These are phyloP conservation scores for Ophiostoma perfectum DNA, from an alignment of 2,329 filamentous ascomycete genomes.

Conservation along the genomic window DNA sequence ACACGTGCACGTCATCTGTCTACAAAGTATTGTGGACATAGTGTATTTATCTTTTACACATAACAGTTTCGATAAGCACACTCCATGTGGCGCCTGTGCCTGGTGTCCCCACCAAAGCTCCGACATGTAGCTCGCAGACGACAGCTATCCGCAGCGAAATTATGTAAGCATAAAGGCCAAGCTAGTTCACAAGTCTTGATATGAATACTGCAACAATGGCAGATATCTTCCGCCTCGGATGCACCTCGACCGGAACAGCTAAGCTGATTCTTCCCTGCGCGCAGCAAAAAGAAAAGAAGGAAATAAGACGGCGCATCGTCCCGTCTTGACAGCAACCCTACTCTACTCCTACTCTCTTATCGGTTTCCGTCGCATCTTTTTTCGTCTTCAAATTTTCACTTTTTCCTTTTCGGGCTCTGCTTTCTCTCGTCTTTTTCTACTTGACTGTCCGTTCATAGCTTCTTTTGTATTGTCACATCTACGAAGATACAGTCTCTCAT, in stretches of 20 bases:
- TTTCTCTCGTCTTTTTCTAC: too few species aligned
- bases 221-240: neutral
- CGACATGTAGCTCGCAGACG: neutral
- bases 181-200: neutral
- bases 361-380: too few species aligned
- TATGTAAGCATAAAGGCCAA: neutral
- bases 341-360: too few species aligned
- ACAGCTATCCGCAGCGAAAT: neutral
- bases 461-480: too few species aligned
- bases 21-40: neutral
- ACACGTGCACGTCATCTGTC: constrained; percentile 8
- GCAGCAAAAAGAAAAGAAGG: neutral
- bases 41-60: neutral
- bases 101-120: neutral
- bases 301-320: too few species aligned
- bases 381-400: too few species aligned
- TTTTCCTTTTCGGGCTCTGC: too few species aligned
- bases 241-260: neutral
- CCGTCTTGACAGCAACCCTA: too few species aligned
- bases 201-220: too few species aligned
- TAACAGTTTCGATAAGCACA: neutral
- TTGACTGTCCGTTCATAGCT: too few species aligned
- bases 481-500: too few species aligned
- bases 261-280: neutral
- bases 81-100: neutral